phyloP scores from a whole-genome alignment of 2,329 filamentous ascomycete species.

The Penicillium sp. region DNA sequence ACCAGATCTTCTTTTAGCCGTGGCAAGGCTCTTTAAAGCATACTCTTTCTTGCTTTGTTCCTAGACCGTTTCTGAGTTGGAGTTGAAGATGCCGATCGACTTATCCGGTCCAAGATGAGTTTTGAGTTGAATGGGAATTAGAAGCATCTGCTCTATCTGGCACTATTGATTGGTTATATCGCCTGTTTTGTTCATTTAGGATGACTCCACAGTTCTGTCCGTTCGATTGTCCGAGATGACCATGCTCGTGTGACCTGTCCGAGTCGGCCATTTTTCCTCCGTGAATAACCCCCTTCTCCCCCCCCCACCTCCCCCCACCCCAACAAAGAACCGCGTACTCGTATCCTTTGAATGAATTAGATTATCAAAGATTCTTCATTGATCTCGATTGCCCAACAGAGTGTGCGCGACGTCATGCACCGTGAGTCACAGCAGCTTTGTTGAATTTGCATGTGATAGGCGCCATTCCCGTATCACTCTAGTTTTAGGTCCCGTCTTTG shows the following conservation, averaged over 20 bases:
- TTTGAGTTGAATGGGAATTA: too few species aligned
- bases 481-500: background rate
- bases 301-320: too few species aligned
- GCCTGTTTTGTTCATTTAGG: background rate
- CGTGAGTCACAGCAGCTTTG: constrained; percentile 1
- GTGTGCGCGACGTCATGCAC: background rate
- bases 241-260: background rate
- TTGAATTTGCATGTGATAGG: constrained; percentile 5
- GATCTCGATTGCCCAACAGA: background rate
- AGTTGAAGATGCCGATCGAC: background rate
- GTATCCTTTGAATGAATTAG: too few species aligned
- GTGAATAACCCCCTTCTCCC: background rate
- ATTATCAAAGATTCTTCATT: background rate
- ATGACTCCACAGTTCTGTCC: background rate
- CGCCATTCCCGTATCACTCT: background rate
- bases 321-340: too few species aligned
- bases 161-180: too few species aligned
- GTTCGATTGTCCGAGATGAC: background rate
- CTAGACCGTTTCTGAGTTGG: too few species aligned
- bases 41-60: too few species aligned
- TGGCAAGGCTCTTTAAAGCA: too few species aligned
- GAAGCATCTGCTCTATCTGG: too few species aligned
- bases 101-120: too few species aligned
- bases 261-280: background rate
- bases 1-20: too few species aligned